phyloP scores from a whole-genome alignment of 2,329 filamentous ascomycete genomes.

The Fusarium pininemorale region DNA sequence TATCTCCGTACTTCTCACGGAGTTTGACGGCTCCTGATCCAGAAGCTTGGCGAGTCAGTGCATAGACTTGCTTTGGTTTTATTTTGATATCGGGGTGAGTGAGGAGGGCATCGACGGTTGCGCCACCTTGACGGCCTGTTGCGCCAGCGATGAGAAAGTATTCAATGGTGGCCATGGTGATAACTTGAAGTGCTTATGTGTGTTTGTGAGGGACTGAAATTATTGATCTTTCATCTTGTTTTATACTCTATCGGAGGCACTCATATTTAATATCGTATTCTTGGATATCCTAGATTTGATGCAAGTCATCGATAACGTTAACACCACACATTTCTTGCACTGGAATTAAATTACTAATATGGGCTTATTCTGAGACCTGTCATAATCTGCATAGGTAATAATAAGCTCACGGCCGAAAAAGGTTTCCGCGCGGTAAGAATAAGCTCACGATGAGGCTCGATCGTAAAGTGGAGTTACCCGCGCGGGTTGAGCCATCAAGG shows the following conservation, averaged over 20 bases:
- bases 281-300: not conserved
- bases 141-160: constrained; percentile 41
- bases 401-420: not conserved
- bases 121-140: constrained; percentile 46
- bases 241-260: not conserved
- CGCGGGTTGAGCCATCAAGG: not conserved
- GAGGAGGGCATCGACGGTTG: constrained; percentile 41
- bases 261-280: not conserved
- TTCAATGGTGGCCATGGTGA: constrained; percentile 5
- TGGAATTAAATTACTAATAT: not conserved
- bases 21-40: constrained; percentile 52
- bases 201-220: not conserved
- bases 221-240: not conserved
- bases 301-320: not conserved
- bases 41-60: constrained; percentile 61
- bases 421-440: not conserved
- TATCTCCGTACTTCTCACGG: constrained; percentile 48
- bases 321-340: not conserved
- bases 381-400: not conserved
- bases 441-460: not conserved
- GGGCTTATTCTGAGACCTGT: not conserved
- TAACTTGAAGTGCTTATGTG: too few species aligned
- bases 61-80: constrained; percentile 48
- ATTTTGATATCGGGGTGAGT: constrained; percentile 52
- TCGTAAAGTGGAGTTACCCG: not conserved